A percentile compares a stretch with the other conserved stretches of the same genome.
These are phyloP conservation scores for Suillus subalutaceus DNA, from an alignment of 768 basidiomycete genomes.

Conservation along the genomic window DNA sequence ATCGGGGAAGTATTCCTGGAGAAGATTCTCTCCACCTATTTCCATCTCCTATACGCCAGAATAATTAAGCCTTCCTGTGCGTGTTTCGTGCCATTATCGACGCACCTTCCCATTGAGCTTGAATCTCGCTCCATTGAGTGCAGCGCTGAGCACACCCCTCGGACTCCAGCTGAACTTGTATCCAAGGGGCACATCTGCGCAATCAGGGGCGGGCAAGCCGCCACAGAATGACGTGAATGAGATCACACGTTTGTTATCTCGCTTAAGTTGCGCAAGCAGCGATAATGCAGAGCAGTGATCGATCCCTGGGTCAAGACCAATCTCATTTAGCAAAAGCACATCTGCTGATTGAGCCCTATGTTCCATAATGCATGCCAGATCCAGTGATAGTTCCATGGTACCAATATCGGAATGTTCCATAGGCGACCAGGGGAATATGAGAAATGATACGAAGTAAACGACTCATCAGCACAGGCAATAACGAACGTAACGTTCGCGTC, in stretches of 20 bases:
- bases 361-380: neutral
- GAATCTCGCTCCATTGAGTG: slow-evolving; percentile 71
- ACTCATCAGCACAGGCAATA: slow-evolving; percentile 1
- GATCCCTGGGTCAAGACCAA: slow-evolving; percentile 87
- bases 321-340: slow-evolving; percentile 85
- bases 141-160: slow-evolving; percentile 81
- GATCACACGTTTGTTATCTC: slow-evolving; percentile 55
- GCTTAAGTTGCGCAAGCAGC: slow-evolving; percentile 55
- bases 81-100: slow-evolving; percentile 13
- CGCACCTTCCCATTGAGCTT: slow-evolving; percentile 59
- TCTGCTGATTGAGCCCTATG: slow-evolving; percentile 60
- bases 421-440: neutral
- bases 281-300: slow-evolving; percentile 87
- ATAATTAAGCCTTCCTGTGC: neutral
- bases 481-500: neutral
- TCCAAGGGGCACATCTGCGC: slow-evolving; percentile 64
- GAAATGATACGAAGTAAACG: neutral
- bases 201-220: slow-evolving; percentile 82
- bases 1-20: slow-evolving; percentile 61
- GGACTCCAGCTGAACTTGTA: slow-evolving; percentile 97
- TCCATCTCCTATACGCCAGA: slow-evolving; percentile 40
- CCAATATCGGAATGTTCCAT: neutral
- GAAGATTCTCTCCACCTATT: slow-evolving; percentile 55
- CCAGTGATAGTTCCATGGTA: neutral
- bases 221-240: slow-evolving; percentile 93